phyloP scores from a whole-genome alignment of 2,329 filamentous ascomycete species.

The Fonsecaea pedrosoi region DNA sequence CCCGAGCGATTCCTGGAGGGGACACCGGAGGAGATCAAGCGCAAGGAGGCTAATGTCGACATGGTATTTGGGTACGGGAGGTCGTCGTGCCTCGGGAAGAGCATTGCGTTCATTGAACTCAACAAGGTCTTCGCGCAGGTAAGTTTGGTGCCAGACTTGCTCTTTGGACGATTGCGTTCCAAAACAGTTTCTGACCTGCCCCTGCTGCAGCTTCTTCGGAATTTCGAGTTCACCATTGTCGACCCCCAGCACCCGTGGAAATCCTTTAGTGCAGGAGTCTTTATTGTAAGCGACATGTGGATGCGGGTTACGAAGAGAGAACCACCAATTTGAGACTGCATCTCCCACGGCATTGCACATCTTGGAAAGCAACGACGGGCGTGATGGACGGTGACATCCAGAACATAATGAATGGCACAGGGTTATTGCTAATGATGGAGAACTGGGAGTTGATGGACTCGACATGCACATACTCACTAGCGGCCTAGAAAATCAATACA shows the following conservation, averaged over 20 bases:
- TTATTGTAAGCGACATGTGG: slow-evolving; percentile 34
- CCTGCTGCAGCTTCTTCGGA: slow-evolving; percentile 31
- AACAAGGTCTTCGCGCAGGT: slow-evolving; percentile 59
- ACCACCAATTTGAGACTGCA: slow-evolving; percentile 14
- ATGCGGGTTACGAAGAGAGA: slow-evolving; percentile 29
- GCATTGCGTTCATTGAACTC: slow-evolving; percentile 58
- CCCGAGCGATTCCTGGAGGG: slow-evolving; percentile 60
- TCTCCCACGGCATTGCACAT: neutral
- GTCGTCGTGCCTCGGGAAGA: slow-evolving; percentile 56
- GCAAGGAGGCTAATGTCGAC: slow-evolving; percentile 52
- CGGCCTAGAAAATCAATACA: slow-evolving; percentile 2
- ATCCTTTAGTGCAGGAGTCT: slow-evolving; percentile 29
- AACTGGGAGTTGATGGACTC: slow-evolving; percentile 9
- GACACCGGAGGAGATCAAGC: slow-evolving; percentile 43
- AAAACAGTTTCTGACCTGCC: neutral
- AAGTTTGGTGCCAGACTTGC: slow-evolving; percentile 26
- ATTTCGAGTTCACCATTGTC: slow-evolving; percentile 35
- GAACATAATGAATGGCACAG: slow-evolving; percentile 1
- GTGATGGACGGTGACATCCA: neutral
- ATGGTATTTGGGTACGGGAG: slow-evolving; percentile 56
- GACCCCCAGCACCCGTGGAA: slow-evolving; percentile 33
- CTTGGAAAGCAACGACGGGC: neutral
- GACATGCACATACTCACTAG: slow-evolving; percentile 15
- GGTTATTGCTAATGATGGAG: slow-evolving; percentile 14
- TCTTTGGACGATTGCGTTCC: neutral